A percentile compares a stretch with the other conserved stretches of the same genome.
Evolutionary conservation across 805 yeast genomes (phyloP).

Genomic region (Yamadazyma sp.): DNA sequence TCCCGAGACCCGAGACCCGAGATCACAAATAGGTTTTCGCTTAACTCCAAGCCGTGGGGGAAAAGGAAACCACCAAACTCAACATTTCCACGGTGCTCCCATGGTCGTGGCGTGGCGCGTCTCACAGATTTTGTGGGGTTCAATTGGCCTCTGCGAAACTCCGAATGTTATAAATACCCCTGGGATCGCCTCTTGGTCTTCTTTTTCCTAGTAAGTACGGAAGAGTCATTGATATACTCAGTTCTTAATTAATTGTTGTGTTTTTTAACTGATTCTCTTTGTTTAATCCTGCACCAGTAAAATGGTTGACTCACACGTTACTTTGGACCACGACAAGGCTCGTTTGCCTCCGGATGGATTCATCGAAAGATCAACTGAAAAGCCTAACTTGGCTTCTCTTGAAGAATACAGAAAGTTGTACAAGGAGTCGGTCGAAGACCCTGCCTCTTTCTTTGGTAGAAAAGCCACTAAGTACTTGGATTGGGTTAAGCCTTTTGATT

Average conservation of each 20-base stretch:
- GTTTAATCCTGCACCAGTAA: neutral
- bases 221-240: too few species aligned
- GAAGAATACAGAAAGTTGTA: conserved; percentile 52
- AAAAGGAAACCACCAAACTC: conserved; percentile 5
- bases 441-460: conserved; percentile 54
- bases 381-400: conserved; percentile 48
- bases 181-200: neutral
- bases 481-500: conserved; percentile 55
- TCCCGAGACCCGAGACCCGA: too few species aligned
- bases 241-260: too few species aligned
- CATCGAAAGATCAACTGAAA: conserved; percentile 43
- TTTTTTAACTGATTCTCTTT: too few species aligned
- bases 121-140: conserved; percentile 12
- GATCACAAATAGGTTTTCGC: too few species aligned
- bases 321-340: conserved; percentile 35
- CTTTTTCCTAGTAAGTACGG: too few species aligned
- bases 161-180: conserved; percentile 8
- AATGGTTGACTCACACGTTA: conserved; percentile 24
- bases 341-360: conserved; percentile 40
- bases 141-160: conserved; percentile 5
- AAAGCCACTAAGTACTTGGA: conserved; percentile 49
- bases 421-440: conserved; percentile 56
- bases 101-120: conserved; percentile 3
- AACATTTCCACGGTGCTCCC: conserved; percentile 2
- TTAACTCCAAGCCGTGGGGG: conserved; percentile 5